Conservation (phyloP, 177 flowering plant genomes). For the Telopea speciosissima region DNA sequence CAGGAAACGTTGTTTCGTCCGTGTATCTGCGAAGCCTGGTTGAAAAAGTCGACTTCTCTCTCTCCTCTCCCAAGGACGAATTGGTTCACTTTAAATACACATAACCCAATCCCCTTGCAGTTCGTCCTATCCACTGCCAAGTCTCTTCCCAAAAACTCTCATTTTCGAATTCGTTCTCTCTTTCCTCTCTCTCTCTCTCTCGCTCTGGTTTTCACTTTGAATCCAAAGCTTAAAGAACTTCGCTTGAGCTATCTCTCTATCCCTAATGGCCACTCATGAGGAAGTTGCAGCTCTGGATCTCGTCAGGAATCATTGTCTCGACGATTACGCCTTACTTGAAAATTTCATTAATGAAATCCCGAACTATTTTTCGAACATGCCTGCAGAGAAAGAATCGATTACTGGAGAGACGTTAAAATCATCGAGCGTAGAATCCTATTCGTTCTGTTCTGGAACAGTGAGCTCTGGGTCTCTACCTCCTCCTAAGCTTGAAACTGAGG, state of each 20-base stretch:
- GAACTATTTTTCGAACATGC: too few relatives aligned
- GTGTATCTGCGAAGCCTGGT: too few relatives aligned
- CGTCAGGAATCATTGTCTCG: constrained; percentile 25
- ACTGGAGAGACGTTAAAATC: background rate
- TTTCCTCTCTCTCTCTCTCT: too few relatives aligned
- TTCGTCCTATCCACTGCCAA: too few relatives aligned
- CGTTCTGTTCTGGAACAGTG: background rate
- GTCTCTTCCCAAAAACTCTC: too few relatives aligned
- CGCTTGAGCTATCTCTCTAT: background rate
- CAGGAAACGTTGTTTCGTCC: too few relatives aligned
- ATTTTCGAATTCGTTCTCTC: too few relatives aligned
- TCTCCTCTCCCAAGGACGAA: too few relatives aligned
- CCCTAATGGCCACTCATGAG: constrained; percentile 9
- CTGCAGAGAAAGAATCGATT: background rate
- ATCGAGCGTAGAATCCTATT: background rate
- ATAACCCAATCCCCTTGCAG: too few relatives aligned
- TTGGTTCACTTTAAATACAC: too few relatives aligned
- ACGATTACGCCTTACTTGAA: constrained; percentile 19
- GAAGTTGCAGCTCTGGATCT: constrained; percentile 25
- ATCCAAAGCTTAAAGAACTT: background rate
- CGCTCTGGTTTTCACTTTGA: background rate
- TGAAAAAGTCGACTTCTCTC: too few relatives aligned
- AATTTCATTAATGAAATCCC: constrained; percentile 9
- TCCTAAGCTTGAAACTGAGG: background rate
- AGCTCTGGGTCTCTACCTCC: background rate